These are phyloP conservation scores for Leishmania martiniquensis DNA, from an alignment of 208 protist species.

Conservation along the genomic window DNA sequence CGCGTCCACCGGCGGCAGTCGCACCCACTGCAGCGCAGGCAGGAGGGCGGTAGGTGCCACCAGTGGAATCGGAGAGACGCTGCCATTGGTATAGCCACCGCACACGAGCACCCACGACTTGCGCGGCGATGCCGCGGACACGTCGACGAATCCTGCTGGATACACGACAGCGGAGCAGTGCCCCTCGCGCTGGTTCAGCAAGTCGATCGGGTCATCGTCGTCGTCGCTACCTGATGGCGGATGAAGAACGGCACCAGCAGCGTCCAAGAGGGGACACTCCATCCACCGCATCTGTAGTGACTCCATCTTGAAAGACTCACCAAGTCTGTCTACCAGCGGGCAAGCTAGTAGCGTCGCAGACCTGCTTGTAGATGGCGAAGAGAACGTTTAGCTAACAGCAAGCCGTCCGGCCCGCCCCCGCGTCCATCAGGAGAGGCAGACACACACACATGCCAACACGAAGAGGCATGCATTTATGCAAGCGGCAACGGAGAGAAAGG, in stretches of 20 bases:
- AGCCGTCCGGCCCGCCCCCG: background rate
- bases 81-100: conserved; percentile 68
- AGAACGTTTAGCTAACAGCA: background rate
- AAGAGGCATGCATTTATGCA: background rate
- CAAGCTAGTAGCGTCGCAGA: background rate
- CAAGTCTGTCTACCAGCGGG: background rate
- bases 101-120: conserved; percentile 54
- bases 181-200: conserved; percentile 62
- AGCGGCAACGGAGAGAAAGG: background rate
- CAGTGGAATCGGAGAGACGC: conserved; percentile 40
- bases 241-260: conserved; percentile 17
- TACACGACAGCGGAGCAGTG: conserved; percentile 58
- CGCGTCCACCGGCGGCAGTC: conserved; percentile 20
- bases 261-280: conserved; percentile 36
- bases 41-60: conserved; percentile 28
- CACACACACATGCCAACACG: background rate
- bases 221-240: conserved; percentile 27
- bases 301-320: conserved; percentile 12
- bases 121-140: background rate
- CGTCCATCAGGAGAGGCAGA: background rate
- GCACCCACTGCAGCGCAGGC: conserved; percentile 42
- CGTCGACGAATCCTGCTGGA: background rate
- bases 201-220: conserved; percentile 36
- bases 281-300: conserved; percentile 45
- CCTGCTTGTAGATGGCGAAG: background rate